Evolutionary conservation across 805 yeast genomes (phyloP).

Genomic region (Kodamaea lidongshanica): DNA sequence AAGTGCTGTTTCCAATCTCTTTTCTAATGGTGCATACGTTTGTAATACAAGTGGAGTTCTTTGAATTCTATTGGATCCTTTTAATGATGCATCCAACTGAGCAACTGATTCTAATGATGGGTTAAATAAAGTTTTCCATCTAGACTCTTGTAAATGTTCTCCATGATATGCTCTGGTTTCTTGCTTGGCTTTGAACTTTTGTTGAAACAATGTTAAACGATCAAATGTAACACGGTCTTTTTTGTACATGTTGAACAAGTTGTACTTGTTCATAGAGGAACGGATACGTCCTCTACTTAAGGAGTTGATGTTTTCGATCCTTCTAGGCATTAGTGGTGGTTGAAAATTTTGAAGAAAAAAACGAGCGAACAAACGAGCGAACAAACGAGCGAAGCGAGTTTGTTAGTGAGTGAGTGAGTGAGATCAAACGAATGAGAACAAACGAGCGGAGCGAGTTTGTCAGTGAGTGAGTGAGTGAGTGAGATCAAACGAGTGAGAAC

Average conservation of each 20-base stretch:
- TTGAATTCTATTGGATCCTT: constrained; percentile 43
- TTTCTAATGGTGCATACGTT: constrained; percentile 82
- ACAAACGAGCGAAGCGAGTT: background rate
- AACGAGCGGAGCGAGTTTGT: too few relatives aligned
- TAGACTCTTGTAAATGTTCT: constrained; percentile 78
- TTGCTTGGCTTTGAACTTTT: constrained; percentile 85
- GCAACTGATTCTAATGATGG: constrained; percentile 78
- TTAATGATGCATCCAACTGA: constrained; percentile 75
- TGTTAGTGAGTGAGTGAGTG: background rate
- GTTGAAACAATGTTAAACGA: constrained; percentile 74
- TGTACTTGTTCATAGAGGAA: constrained; percentile 86
- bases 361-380: constrained; percentile 8
- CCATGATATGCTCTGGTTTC: constrained; percentile 96
- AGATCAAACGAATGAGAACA: background rate
- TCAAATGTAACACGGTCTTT: constrained; percentile 51
- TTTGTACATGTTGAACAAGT: constrained; percentile 82
- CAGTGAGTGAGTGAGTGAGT: too few relatives aligned
- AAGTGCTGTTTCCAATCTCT: constrained; percentile 81
- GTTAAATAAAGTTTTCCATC: constrained; percentile 69
- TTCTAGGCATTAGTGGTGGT: constrained; percentile 49
- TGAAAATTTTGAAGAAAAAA: constrained; percentile 44
- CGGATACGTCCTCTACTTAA: constrained; percentile 69
- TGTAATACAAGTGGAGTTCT: constrained; percentile 83
- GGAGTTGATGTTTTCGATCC: constrained; percentile 50
- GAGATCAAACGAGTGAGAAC: background rate